Evolutionary conservation across 2,329 filamentous ascomycete species (phyloP).

Genomic region (Alternaria dauci): DNA sequence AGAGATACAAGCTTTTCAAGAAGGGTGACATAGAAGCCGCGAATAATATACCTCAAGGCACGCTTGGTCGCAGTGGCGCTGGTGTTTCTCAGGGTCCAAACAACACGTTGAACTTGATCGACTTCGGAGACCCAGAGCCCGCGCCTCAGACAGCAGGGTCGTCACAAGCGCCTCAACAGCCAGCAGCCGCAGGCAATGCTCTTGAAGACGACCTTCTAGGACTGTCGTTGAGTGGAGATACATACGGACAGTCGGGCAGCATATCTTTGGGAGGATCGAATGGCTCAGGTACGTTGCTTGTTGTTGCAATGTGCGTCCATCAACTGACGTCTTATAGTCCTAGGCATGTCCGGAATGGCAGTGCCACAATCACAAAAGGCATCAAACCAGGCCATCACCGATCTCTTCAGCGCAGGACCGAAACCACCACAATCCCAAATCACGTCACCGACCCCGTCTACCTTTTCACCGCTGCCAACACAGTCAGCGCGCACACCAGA

Average conservation of each 20-base stretch:
- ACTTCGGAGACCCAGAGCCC: slow-evolving; percentile 77
- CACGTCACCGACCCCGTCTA: slow-evolving; percentile 56
- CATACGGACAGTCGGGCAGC: slow-evolving; percentile 77
- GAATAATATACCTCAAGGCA: slow-evolving; percentile 82
- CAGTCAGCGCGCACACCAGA: slow-evolving; percentile 55
- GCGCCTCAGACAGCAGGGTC: slow-evolving; percentile 39
- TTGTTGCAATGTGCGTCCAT: neutral
- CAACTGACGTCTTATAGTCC: slow-evolving; percentile 33
- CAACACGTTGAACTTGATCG: slow-evolving; percentile 90
- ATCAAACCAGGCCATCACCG: slow-evolving; percentile 62
- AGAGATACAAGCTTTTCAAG: slow-evolving; percentile 94
- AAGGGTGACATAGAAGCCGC: slow-evolving; percentile 90
- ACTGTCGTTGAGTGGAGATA: slow-evolving; percentile 74
- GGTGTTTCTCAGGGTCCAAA: slow-evolving; percentile 71
- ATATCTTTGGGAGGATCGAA: slow-evolving; percentile 77
- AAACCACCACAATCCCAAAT: slow-evolving; percentile 51
- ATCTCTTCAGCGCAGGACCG: slow-evolving; percentile 64
- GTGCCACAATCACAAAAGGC: slow-evolving; percentile 50
- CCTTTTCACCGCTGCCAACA: slow-evolving; percentile 48
- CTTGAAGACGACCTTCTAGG: slow-evolving; percentile 92
- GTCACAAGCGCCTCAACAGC: slow-evolving; percentile 53
- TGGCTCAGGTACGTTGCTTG: slow-evolving; percentile 43
- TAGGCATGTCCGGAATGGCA: slow-evolving; percentile 45
- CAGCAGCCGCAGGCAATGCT: slow-evolving; percentile 65
- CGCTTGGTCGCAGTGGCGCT: slow-evolving; percentile 71